These are phyloP conservation scores for Suillus variegatus DNA, from an alignment of 768 basidiomycete genomes.

Conservation along the genomic window DNA sequence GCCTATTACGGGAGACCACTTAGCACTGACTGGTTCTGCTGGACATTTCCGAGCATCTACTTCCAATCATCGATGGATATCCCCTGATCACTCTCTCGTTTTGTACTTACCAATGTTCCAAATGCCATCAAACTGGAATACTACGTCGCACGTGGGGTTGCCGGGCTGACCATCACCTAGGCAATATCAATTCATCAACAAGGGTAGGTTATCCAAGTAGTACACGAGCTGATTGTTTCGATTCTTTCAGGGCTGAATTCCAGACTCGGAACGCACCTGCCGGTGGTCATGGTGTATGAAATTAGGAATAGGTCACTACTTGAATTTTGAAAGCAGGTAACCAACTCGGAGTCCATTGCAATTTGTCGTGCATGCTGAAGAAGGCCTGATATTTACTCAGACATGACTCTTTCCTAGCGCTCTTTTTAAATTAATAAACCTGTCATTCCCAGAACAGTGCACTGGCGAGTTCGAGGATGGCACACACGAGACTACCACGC, in stretches of 20 bases:
- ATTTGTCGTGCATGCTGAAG: slow-evolving; percentile 44
- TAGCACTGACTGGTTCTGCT: neutral
- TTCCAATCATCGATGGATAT: slow-evolving; percentile 9
- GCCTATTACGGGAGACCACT: neutral
- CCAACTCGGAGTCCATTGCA: slow-evolving; percentile 21
- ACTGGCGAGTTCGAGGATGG: no score
- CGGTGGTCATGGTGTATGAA: slow-evolving; percentile 42
- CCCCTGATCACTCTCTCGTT: no score
- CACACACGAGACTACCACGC: no score
- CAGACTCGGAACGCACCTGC: slow-evolving; percentile 34
- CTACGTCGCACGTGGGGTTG: slow-evolving; percentile 26
- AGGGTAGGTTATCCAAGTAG: slow-evolving; percentile 31
- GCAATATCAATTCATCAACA: slow-evolving; percentile 42
- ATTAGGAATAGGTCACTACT: slow-evolving; percentile 40
- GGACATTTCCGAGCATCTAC: neutral
- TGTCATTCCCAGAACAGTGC: no score
- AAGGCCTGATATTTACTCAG: slow-evolving; percentile 35
- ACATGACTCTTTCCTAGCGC: slow-evolving; percentile 17
- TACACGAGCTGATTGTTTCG: neutral
- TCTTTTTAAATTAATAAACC: neutral
- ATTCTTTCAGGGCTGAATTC: slow-evolving; percentile 41
- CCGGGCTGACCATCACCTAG: slow-evolving; percentile 43
- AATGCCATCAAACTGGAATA: no score
- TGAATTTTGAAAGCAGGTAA: slow-evolving; percentile 43
- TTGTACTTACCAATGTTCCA: slow-evolving; percentile 34